Evolutionary conservation across 495 filamentous ascomycete species (phyloP).

Genomic region (Acidiella bohemica): DNA sequence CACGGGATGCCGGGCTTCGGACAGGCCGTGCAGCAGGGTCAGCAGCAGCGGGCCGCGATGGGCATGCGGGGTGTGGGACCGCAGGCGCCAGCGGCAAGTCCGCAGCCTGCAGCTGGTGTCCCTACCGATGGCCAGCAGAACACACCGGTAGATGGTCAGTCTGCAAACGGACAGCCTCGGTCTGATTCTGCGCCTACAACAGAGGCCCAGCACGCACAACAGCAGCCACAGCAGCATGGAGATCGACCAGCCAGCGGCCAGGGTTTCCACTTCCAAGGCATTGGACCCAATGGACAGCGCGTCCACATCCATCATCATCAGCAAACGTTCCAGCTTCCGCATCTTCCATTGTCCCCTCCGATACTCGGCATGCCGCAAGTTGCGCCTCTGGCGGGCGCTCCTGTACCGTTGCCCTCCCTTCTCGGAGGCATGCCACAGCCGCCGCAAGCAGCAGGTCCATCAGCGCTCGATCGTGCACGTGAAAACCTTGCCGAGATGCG

Average conservation of each 20-base stretch:
- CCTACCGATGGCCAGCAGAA: background rate
- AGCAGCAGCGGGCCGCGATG: slow-evolving; percentile 19
- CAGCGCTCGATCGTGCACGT: slow-evolving; percentile 15
- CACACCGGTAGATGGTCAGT: background rate
- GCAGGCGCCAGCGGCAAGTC: background rate
- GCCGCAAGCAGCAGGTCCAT: slow-evolving; percentile 2
- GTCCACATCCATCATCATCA: slow-evolving; percentile 3
- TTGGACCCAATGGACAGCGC: slow-evolving; percentile 6
- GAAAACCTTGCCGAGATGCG: slow-evolving; percentile 18
- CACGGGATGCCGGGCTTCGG: slow-evolving; percentile 2
- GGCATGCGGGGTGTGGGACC: slow-evolving; percentile 15
- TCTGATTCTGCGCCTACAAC: too few relatives aligned
- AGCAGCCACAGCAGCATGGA: background rate
- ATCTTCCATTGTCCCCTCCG: background rate
- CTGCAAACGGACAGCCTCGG: too few relatives aligned
- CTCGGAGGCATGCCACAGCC: too few relatives aligned
- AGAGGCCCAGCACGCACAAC: background rate
- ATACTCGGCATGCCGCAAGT: background rate
- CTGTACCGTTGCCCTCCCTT: too few relatives aligned
- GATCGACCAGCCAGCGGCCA: slow-evolving; percentile 11
- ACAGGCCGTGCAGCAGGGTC: slow-evolving; percentile 8
- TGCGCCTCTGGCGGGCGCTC: too few relatives aligned
- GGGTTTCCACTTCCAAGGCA: slow-evolving; percentile 16
- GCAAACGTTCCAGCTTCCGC: slow-evolving; percentile 1
- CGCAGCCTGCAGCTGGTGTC: too few relatives aligned